These are phyloP conservation scores for Didymella glomerata DNA, from an alignment of 2,329 filamentous ascomycete genomes.

Conservation along the genomic window DNA sequence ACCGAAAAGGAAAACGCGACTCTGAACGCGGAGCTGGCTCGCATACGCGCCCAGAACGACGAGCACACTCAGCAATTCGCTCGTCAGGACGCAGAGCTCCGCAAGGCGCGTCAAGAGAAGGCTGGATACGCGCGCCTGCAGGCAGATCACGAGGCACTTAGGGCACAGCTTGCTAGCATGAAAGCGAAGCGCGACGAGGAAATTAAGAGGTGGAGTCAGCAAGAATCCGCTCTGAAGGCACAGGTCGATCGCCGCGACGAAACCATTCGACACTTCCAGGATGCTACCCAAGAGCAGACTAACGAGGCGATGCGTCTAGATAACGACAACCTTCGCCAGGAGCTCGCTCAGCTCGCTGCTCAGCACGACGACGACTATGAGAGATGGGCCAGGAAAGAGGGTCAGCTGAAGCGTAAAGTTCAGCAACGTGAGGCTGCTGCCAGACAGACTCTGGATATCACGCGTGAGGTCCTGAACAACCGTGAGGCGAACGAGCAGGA, in stretches of 20 bases:
- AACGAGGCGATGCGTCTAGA: conserved; percentile 52
- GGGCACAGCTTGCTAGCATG: conserved; percentile 76
- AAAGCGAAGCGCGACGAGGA: conserved; percentile 72
- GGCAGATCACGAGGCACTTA: conserved; percentile 74
- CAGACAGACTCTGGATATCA: conserved; percentile 40
- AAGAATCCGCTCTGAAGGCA: conserved; percentile 45
- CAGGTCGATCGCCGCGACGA: conserved; percentile 50
- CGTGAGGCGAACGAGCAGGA: conserved; percentile 39
- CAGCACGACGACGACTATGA: conserved; percentile 48
- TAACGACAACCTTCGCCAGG: conserved; percentile 52
- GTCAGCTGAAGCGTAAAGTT: conserved; percentile 46
- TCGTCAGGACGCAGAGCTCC: conserved; percentile 46
- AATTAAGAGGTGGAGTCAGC: conserved; percentile 42
- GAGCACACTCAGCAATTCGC: conserved; percentile 48
- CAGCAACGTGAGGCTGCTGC: conserved; percentile 41
- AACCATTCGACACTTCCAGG: conserved; percentile 51
- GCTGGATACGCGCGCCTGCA: conserved; percentile 64
- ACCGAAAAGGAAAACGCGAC: conserved; percentile 48
- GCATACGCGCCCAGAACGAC: conserved; percentile 46
- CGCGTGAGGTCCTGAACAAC: conserved; percentile 41
- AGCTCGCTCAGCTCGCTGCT: conserved; percentile 48
- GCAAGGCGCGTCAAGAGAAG: conserved; percentile 48
- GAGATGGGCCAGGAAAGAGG: conserved; percentile 46
- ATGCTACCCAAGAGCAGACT: conserved; percentile 48
- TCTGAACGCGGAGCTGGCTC: conserved; percentile 44